These are phyloP conservation scores for Spinellus fusiger DNA, from an alignment of 192 early-diverging fungal species.

Conservation along the genomic window DNA sequence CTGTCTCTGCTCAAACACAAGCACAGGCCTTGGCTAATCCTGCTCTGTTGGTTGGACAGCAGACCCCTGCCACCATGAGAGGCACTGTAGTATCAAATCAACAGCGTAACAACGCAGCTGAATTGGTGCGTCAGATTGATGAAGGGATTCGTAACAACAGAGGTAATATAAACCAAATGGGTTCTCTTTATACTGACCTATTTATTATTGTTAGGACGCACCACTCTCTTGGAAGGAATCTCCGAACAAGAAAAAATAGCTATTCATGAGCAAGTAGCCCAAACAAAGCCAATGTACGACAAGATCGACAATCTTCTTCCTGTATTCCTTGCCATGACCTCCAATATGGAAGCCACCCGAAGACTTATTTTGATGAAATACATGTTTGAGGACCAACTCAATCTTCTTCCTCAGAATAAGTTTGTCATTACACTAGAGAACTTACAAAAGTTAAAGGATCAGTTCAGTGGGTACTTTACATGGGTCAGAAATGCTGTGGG, in stretches of 20 bases:
- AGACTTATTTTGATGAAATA: slow-evolving; percentile 48
- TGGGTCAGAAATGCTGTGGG: slow-evolving; percentile 36
- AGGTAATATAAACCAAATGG: slow-evolving; percentile 19
- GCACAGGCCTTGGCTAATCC: slow-evolving; percentile 3
- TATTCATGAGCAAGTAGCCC: slow-evolving; percentile 33
- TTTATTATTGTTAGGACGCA: neutral
- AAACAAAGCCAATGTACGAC: slow-evolving; percentile 37
- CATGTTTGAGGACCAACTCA: slow-evolving; percentile 48
- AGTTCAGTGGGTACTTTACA: slow-evolving; percentile 38
- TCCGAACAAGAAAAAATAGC: slow-evolving; percentile 36
- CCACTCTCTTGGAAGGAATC: slow-evolving; percentile 21
- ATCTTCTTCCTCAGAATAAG: slow-evolving; percentile 35
- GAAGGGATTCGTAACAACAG: slow-evolving; percentile 29
- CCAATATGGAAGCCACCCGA: slow-evolving; percentile 38
- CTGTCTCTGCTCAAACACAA: neutral
- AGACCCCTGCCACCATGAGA: neutral
- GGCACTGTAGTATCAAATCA: slow-evolving; percentile 5
- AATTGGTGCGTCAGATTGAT: slow-evolving; percentile 32
- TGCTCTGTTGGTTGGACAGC: neutral
- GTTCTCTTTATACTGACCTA: neutral
- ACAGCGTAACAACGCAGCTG: slow-evolving; percentile 26
- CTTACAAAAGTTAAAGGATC: slow-evolving; percentile 40
- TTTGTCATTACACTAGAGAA: slow-evolving; percentile 40
- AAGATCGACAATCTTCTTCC: slow-evolving; percentile 45
- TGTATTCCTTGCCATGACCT: slow-evolving; percentile 39